A percentile compares a stretch with the other conserved stretches of the same genome.
Evolutionary conservation across 352 stramenopile genomes (phyloP).

Genomic region (Globisporangium spinosum): DNA sequence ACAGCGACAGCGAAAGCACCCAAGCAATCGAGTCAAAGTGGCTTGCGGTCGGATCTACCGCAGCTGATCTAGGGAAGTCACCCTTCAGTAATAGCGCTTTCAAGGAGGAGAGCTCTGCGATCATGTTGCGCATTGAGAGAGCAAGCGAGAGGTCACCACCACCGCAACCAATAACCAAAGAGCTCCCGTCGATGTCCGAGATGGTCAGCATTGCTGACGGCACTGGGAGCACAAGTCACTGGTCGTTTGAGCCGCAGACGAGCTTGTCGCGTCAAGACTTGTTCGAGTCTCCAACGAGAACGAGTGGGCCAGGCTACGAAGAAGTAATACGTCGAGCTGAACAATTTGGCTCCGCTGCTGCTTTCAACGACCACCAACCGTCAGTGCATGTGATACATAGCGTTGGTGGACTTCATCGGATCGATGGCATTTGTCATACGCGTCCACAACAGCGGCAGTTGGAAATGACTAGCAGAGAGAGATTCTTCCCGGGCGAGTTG

Average conservation of each 20-base stretch:
- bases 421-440: background rate
- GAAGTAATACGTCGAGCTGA: too few relatives aligned
- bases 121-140: constrained; percentile 14
- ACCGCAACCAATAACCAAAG: too few relatives aligned
- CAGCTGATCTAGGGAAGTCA: too few relatives aligned
- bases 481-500: background rate
- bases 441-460: background rate
- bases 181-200: constrained; percentile 42
- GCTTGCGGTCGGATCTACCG: background rate
- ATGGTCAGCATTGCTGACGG: constrained; percentile 31
- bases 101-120: background rate
- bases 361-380: background rate
- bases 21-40: background rate
- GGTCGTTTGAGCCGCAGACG: background rate
- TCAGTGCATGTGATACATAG: background rate
- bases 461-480: background rate
- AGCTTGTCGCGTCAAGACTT: background rate
- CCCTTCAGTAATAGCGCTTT: too few relatives aligned
- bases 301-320: too few relatives aligned
- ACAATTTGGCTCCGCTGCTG: background rate
- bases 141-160: background rate
- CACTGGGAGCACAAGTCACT: background rate
- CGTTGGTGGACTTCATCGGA: background rate
- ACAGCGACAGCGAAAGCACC: too few relatives aligned
- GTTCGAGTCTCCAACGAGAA: background rate